phyloP scores from a whole-genome alignment of 495 filamentous ascomycete species.

The Tuber aestivum region DNA sequence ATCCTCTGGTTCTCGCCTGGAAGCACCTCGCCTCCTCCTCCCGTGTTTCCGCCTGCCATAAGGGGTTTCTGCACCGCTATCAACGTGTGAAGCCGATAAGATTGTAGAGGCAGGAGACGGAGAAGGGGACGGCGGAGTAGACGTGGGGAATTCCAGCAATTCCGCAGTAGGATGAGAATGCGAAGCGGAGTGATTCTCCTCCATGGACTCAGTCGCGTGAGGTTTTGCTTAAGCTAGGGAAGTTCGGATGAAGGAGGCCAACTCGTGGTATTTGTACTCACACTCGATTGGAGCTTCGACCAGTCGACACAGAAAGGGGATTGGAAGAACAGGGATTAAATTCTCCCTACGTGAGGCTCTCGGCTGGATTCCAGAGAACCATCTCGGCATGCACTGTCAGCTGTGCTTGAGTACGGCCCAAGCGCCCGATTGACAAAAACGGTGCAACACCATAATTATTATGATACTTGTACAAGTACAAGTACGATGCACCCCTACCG shows the following conservation, averaged over 20 bases:
- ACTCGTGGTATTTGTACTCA: background rate
- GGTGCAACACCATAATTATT: too few relatives aligned
- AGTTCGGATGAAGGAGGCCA: background rate
- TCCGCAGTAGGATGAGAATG: background rate
- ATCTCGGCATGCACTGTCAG: too few relatives aligned
- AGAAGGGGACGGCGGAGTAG: background rate
- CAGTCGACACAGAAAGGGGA: background rate
- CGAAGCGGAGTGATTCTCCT: background rate
- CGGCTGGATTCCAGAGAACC: background rate
- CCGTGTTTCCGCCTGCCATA: background rate
- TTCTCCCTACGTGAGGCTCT: background rate
- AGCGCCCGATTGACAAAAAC: too few relatives aligned
- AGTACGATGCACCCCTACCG: too few relatives aligned
- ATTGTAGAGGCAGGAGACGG: background rate
- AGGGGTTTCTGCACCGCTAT: background rate
- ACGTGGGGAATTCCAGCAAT: background rate
- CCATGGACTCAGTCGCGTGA: background rate
- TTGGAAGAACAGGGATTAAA: background rate
- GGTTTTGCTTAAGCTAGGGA: background rate
- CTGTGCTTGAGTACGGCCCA: too few relatives aligned
- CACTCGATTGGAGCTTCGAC: background rate
- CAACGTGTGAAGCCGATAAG: background rate
- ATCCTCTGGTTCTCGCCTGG: background rate
- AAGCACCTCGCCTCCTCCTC: background rate
- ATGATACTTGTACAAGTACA: too few relatives aligned